Evolutionary conservation across 2,329 filamentous ascomycete species (phyloP), one percentile per base, ranked within the genome.

Genomic region (Xylaria sp.): DNA sequence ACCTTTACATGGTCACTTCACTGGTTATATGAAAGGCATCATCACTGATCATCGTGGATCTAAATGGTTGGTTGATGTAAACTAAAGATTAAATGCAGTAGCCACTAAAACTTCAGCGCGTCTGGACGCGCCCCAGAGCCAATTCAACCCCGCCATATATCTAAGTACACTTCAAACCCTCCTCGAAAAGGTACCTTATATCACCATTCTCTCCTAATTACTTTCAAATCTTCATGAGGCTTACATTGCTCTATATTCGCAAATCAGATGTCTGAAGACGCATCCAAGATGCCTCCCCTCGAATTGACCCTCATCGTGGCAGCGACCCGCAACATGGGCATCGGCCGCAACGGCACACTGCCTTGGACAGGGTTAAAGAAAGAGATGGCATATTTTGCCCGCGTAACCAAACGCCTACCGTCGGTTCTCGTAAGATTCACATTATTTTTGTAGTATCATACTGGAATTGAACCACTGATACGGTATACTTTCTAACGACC

Each of bases 311-410:
- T 98, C 76, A 92, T 98, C 80, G 94, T 98, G 76, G 95, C 93
- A n/a, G 91, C 94, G 20, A 97, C 94, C n/a, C 90, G 91, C 62
- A 89, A 85, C 76, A 93, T 98, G 85, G 96, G 96, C 79, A 98
- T 99, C 76, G 96, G 96, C 68, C 86, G 88, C 56, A 85, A 87
- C 69, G 94, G 94, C 69, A 87, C 85, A 3, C 89, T 99, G 64
- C 96, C 96, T 3, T 99, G 96, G 96, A 93, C 91, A 0, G 91
- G 92, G 52, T 87, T 98, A 41, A 93, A 90, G 81, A 90, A 92
- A 72, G 96, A 99, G 82, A 97, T 99, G 94, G 90, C 90, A 48
- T 98, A 97, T 80, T 99, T 99, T 80, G 92, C 94, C 20, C 91
- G 94, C 68, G 91, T 97, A 50, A 98, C 95, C 2, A 94, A 92